A percentile compares a stretch with the other conserved stretches of the same genome.
Evolutionary conservation across 495 filamentous ascomycete genomes (phyloP).

Genomic region (Penicillium parvum): DNA sequence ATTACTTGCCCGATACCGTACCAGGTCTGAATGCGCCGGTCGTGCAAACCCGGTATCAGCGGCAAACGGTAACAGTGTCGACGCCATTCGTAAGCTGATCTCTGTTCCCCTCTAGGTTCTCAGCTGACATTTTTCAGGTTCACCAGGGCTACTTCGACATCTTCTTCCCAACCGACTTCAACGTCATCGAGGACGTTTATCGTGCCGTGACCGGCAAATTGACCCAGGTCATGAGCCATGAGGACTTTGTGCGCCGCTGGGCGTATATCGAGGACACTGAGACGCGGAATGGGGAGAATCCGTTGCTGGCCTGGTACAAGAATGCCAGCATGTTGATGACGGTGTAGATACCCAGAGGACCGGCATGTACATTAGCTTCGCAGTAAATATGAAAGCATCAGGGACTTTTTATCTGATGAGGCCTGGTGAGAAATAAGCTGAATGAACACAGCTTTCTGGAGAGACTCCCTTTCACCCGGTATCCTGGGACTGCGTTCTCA

Average conservation of each 20-base stretch:
- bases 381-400: too few relatives aligned
- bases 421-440: too few relatives aligned
- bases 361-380: too few relatives aligned
- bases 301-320: constrained; percentile 87
- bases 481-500: too few relatives aligned
- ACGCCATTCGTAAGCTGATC: constrained; percentile 82
- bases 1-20: constrained; percentile 73
- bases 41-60: constrained; percentile 87
- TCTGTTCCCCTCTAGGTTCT: not conserved
- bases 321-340: constrained; percentile 88
- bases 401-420: too few relatives aligned
- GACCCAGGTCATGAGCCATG: constrained; percentile 77
- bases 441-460: too few relatives aligned
- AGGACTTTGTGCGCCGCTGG: constrained; percentile 86
- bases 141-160: constrained; percentile 99
- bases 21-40: constrained; percentile 85
- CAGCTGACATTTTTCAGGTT: constrained; percentile 52
- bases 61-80: constrained; percentile 79
- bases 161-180: constrained; percentile 94
- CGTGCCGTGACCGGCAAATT: constrained; percentile 86
- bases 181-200: constrained; percentile 82
- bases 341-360: constrained; percentile 48
- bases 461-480: too few relatives aligned
- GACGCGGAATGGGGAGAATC: constrained; percentile 88
- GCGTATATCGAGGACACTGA: constrained; percentile 85